Evolutionary conservation across 2,329 filamentous ascomycete genomes (phyloP).

Genomic region (Onygenales sp.): DNA sequence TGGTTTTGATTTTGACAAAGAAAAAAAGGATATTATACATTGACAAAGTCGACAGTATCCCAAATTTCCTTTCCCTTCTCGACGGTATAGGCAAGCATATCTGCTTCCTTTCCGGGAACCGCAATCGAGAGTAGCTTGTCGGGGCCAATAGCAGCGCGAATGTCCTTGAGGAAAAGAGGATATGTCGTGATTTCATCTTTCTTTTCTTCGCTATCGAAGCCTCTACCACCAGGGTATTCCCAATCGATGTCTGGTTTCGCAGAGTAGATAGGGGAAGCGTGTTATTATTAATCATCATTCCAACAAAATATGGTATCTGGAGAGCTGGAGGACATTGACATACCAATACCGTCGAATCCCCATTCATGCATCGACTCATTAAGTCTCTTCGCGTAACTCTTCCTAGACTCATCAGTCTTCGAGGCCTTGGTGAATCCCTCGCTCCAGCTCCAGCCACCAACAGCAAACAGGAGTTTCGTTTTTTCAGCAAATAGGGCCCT

Average conservation of each 20-base stretch:
- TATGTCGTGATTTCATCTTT: conserved; percentile 52
- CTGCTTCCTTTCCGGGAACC: conserved; percentile 51
- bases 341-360: conserved; percentile 56
- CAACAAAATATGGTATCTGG: not conserved
- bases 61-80: conserved; percentile 50
- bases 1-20: no score
- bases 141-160: conserved; percentile 49
- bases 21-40: conserved; percentile 21
- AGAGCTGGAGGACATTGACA: conserved; percentile 11
- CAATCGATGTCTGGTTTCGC: conserved; percentile 51
- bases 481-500: conserved; percentile 43
- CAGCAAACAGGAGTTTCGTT: conserved; percentile 56
- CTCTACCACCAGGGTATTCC: conserved; percentile 56
- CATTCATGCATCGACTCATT: conserved; percentile 51
- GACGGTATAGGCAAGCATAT: conserved; percentile 55
- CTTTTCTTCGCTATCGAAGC: conserved; percentile 46
- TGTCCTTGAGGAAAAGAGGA: conserved; percentile 49
- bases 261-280: not conserved
- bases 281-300: not conserved
- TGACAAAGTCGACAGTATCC: conserved; percentile 55
- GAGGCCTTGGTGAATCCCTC: conserved; percentile 49
- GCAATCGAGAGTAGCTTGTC: conserved; percentile 56
- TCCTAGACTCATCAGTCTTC: conserved; percentile 41
- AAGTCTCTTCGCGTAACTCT: conserved; percentile 55
- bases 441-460: conserved; percentile 61